phyloP scores from a whole-genome alignment of 805 yeast genomes.

The Nakazawaea siamensis region DNA sequence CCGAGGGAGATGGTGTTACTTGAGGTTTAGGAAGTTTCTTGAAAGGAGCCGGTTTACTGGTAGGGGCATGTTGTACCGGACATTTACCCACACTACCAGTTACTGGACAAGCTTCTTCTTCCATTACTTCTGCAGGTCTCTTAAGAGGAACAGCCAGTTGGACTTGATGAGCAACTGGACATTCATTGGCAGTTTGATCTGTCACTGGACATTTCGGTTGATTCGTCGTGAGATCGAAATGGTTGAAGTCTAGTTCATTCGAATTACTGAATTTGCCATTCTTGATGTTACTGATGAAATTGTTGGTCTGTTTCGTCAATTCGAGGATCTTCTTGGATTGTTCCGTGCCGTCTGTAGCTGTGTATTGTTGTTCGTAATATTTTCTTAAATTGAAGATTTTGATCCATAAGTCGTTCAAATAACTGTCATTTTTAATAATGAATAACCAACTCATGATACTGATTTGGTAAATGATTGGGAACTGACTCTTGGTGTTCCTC shows the following conservation, averaged over 20 bases:
- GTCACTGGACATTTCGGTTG: slow-evolving; percentile 2
- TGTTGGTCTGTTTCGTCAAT: slow-evolving; percentile 10
- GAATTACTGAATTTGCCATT: not conserved
- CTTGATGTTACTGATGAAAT: slow-evolving; percentile 8
- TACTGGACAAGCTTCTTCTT: slow-evolving; percentile 5
- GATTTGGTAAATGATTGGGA: slow-evolving; percentile 29
- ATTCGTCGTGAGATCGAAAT: slow-evolving; percentile 18
- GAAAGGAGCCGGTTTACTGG: slow-evolving; percentile 1
- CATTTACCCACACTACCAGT: slow-evolving; percentile 3
- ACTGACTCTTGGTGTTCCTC: slow-evolving; percentile 24
- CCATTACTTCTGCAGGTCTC: slow-evolving; percentile 1
- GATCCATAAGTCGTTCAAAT: slow-evolving; percentile 44
- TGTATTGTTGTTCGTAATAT: slow-evolving; percentile 27
- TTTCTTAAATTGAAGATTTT: slow-evolving; percentile 26
- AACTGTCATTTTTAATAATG: slow-evolving; percentile 50
- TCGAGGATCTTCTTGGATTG: slow-evolving; percentile 23
- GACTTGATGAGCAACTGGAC: slow-evolving; percentile 1
- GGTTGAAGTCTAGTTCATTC: slow-evolving; percentile 18
- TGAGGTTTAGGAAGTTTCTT: slow-evolving; percentile 1
- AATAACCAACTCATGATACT: slow-evolving; percentile 53
- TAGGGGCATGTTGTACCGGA: not conserved
- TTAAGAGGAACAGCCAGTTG: slow-evolving; percentile 5
- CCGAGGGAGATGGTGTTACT: not conserved
- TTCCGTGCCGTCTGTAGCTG: slow-evolving; percentile 21
- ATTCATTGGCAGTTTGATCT: slow-evolving; percentile 2